A percentile compares a stretch with the other conserved stretches of the same genome.
Conservation (phyloP, 78 protist species). For the Speleostelium caveatum region DNA sequence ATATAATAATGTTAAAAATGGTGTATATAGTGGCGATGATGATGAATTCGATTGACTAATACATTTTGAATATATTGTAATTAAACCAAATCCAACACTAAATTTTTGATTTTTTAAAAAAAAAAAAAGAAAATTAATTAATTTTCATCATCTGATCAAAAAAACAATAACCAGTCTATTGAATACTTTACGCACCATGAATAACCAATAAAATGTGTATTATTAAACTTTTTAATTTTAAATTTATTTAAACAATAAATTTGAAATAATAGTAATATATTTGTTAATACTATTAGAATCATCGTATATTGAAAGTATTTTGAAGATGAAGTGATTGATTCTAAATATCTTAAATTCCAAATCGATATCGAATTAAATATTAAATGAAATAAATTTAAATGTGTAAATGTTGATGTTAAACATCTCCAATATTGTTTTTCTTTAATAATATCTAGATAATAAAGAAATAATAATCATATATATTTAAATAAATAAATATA, state of each 20-base stretch:
- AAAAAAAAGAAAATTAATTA: neutral
- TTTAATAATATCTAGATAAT: neutral
- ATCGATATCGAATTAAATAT: neutral
- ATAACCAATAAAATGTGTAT: neutral
- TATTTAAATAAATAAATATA: neutral
- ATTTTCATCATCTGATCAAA: too few species aligned
- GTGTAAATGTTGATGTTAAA: neutral
- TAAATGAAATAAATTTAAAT: slow-evolving; percentile 9
- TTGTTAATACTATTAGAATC: neutral
- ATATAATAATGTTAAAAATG: slow-evolving; percentile 8
- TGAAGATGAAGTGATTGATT: neutral
- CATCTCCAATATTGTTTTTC: slow-evolving; percentile 1
- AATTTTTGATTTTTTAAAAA: too few species aligned
- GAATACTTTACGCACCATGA: neutral
- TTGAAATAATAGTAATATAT: slow-evolving; percentile 2
- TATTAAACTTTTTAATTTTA: neutral
- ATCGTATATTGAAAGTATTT: neutral
- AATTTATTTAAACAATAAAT: neutral
- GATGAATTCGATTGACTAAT: neutral
- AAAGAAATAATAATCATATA: neutral
- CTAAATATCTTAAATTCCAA: neutral
- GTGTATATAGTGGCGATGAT: neutral
- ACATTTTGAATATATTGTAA: neutral
- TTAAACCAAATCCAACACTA: slow-evolving; percentile 7
- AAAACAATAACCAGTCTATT: neutral